These are phyloP conservation scores for Stylonectria norvegica DNA, from an alignment of 2,329 filamentous ascomycete genomes.

Conservation along the genomic window DNA sequence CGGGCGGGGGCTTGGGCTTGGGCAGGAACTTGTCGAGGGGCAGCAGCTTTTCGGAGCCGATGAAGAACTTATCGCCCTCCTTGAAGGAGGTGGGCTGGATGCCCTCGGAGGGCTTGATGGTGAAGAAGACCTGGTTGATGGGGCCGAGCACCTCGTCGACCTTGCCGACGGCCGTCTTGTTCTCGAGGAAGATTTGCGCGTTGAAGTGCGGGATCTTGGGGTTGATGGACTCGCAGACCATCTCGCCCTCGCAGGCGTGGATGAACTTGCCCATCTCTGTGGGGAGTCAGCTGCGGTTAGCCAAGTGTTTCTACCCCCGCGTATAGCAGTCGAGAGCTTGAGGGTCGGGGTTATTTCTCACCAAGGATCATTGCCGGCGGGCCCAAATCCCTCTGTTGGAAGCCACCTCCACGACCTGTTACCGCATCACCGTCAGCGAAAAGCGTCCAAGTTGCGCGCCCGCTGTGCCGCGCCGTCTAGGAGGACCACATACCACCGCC, in stretches of 20 bases:
- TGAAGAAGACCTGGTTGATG: conserved; percentile 98
- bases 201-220: conserved; percentile 98
- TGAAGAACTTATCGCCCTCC: conserved; percentile 94
- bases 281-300: background rate
- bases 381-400: conserved; percentile 39
- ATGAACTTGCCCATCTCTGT: conserved; percentile 90
- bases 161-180: conserved; percentile 95
- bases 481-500: conserved; percentile 33
- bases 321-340: background rate
- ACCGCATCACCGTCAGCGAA: conserved; percentile 9
- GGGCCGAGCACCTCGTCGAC: conserved; percentile 97
- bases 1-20: conserved; percentile 74
- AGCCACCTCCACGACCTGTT: conserved; percentile 39
- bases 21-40: conserved; percentile 95
- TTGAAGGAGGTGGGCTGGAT: conserved; percentile 96
- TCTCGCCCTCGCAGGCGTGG: conserved; percentile 94
- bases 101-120: conserved; percentile 93
- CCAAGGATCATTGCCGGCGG: conserved; percentile 37
- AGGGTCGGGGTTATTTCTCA: conserved; percentile 19
- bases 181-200: conserved; percentile 97
- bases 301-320: background rate
- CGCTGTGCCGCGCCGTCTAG: no score
- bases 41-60: conserved; percentile 88
- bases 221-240: conserved; percentile 95
- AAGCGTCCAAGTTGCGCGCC: conserved; percentile 6